phyloP scores from a whole-genome alignment of 176 grass and related monocot genomes.

The Ensete glaucum region DNA sequence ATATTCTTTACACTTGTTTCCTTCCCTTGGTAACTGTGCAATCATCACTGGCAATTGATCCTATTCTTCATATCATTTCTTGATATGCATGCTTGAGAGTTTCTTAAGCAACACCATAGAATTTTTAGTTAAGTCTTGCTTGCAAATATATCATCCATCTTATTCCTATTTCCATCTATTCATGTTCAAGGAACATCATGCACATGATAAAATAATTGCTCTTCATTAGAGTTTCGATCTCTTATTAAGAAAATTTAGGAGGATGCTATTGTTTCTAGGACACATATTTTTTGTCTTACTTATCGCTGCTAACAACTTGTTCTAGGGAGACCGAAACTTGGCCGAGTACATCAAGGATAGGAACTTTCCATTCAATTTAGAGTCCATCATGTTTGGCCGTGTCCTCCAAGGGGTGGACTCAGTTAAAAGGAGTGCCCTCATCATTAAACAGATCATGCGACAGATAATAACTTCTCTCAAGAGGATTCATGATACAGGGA shows the following conservation, averaged over 20 bases:
- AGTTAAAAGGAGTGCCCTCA: slow-evolving; percentile 44
- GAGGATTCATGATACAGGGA: slow-evolving; percentile 82
- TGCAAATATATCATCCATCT: neutral
- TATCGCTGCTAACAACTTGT: neutral
- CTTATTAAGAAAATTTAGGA: neutral
- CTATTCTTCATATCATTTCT: neutral
- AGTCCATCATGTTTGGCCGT: slow-evolving; percentile 73
- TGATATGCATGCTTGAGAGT: neutral
- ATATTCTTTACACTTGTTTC: neutral
- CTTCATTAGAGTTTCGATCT: neutral
- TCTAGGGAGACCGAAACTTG: slow-evolving; percentile 59
- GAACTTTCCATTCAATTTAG: slow-evolving; percentile 70
- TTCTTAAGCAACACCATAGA: neutral
- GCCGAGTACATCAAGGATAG: slow-evolving; percentile 45
- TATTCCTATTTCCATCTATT: no score
- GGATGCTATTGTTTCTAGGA: neutral
- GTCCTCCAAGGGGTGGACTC: slow-evolving; percentile 44
- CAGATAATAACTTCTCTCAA: slow-evolving; percentile 85
- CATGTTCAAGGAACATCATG: neutral
- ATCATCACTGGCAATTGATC: neutral
- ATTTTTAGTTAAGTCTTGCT: neutral
- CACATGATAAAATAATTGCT: no score
- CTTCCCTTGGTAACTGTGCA: neutral
- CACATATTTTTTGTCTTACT: neutral
- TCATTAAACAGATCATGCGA: slow-evolving; percentile 89